Base-by-base conservation (phyloP, 2,329 filamentous ascomycete genomes). In the Neurospora sp. region DNA sequence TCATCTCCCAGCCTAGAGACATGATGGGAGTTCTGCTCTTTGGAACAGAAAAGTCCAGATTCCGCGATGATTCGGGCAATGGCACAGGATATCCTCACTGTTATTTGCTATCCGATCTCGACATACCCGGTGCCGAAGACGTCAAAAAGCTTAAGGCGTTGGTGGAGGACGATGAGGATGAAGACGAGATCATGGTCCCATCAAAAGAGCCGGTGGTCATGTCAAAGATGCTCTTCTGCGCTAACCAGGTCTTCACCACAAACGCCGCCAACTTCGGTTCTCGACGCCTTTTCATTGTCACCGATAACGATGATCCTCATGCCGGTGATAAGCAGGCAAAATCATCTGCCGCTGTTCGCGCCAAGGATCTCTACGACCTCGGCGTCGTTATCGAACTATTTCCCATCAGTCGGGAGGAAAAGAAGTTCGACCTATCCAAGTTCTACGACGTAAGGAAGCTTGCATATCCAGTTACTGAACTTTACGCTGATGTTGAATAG, bases 21-120 rank as follows among this genome's bases (percentile, higher is more conserved):
- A 96, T 97, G 92, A 97, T 99, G 87, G 94, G 95, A 1, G 91
- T 99, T 36, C 80, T 99, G 43, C 84, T 99, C 0, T 99, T 96
- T 78, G 94, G 94, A 8, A 99, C 96, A 0, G 85, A 96, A 76
- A 87, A 92, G 80, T 92, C 93, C 46, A 93, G 90, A 75, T 94
- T 93, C 73, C 88, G 90, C 66, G 88, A 89, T 17, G 89, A 90
- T 65, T 86, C 88, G 70, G 87, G 85, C 66, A 84, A 83, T 69
- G 86, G 85, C 12, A 80, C 90, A 8, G 87, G 87, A 28, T 97
- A 97, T 76, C 93, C 94, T 1, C 91, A 97, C 78, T 98, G 95
- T 82, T 98, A 98, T 77, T 85, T 98, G 2, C 89, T 97, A 71
- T 91, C 89, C 8, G 93, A 98, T 76, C 86, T 99, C 4, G 92